Conservation (phyloP, 768 basidiomycete species). For the Podaxis sp. region DNA sequence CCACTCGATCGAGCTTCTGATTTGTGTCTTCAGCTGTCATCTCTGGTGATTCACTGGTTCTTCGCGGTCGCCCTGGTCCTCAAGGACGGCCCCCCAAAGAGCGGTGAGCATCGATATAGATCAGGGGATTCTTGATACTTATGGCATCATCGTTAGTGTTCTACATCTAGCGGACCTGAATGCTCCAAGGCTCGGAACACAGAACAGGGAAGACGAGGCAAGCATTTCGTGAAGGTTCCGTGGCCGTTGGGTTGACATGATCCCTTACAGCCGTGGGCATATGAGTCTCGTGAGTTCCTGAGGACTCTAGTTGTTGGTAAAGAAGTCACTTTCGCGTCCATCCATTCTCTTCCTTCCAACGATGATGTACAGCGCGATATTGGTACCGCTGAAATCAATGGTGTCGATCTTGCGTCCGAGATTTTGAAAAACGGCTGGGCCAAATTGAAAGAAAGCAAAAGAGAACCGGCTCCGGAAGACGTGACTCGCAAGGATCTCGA, state of each 20-base stretch:
- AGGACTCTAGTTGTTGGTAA: slow-evolving; percentile 86
- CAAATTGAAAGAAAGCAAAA: slow-evolving; percentile 83
- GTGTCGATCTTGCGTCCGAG: slow-evolving; percentile 68
- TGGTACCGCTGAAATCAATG: slow-evolving; percentile 69
- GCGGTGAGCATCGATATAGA: slow-evolving; percentile 42
- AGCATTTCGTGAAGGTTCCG: slow-evolving; percentile 10
- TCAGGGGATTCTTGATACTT: background rate
- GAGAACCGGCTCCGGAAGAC: slow-evolving; percentile 80
- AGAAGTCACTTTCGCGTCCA: slow-evolving; percentile 78
- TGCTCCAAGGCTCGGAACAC: slow-evolving; percentile 81
- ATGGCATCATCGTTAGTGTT: slow-evolving; percentile 43
- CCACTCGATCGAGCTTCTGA: slow-evolving; percentile 15
- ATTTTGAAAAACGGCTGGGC: slow-evolving; percentile 91
- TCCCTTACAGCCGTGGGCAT: slow-evolving; percentile 74
- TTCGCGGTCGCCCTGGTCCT: slow-evolving; percentile 70
- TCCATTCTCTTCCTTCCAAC: slow-evolving; percentile 72
- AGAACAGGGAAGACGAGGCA: slow-evolving; percentile 87
- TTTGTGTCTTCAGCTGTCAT: slow-evolving; percentile 61
- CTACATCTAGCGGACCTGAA: slow-evolving; percentile 86
- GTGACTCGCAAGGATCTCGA: slow-evolving; percentile 68
- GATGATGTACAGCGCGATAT: slow-evolving; percentile 79
- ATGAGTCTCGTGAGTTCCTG: slow-evolving; percentile 89
- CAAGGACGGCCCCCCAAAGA: slow-evolving; percentile 91
- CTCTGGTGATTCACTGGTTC: slow-evolving; percentile 85
- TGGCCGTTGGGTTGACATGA: background rate